Conservation (phyloP, 2,329 filamentous ascomycete genomes). For the Paraconiothyrium brasiliense region DNA sequence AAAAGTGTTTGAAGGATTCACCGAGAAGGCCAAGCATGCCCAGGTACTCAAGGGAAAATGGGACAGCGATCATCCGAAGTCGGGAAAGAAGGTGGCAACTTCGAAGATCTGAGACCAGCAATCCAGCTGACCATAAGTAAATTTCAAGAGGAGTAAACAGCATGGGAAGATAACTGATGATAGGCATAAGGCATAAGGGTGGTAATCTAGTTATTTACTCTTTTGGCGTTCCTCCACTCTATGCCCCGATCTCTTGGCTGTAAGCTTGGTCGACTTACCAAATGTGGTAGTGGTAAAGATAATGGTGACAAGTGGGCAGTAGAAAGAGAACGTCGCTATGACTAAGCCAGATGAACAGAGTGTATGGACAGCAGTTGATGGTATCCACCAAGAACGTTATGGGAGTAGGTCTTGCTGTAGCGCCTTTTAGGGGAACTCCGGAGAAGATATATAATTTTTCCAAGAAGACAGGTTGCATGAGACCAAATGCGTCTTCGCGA, state of each 20-base stretch:
- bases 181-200: too few relatives aligned
- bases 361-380: conserved; percentile 13
- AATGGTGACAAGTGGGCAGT: conserved; percentile 9
- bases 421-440: conserved; percentile 7
- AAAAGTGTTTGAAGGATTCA: conserved; percentile 26
- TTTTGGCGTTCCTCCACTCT: too few relatives aligned
- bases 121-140: too few relatives aligned
- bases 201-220: too few relatives aligned
- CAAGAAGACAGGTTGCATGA: conserved; percentile 14
- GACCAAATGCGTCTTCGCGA: conserved; percentile 12
- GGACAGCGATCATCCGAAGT: conserved; percentile 21
- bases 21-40: conserved; percentile 23
- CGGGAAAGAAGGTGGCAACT: background rate
- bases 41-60: conserved; percentile 23
- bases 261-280: conserved; percentile 14
- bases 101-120: background rate
- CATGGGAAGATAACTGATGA: too few relatives aligned
- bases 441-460: conserved; percentile 13
- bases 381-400: conserved; percentile 10
- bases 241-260: background rate
- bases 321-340: conserved; percentile 12
- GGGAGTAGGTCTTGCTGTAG: conserved; percentile 14
- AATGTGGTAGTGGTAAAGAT: conserved; percentile 14
- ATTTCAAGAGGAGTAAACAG: too few relatives aligned
- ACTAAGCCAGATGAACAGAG: conserved; percentile 12